These are phyloP conservation scores for Fusarium gaditjirri DNA, from an alignment of 2,329 filamentous ascomycete species.

Conservation along the genomic window DNA sequence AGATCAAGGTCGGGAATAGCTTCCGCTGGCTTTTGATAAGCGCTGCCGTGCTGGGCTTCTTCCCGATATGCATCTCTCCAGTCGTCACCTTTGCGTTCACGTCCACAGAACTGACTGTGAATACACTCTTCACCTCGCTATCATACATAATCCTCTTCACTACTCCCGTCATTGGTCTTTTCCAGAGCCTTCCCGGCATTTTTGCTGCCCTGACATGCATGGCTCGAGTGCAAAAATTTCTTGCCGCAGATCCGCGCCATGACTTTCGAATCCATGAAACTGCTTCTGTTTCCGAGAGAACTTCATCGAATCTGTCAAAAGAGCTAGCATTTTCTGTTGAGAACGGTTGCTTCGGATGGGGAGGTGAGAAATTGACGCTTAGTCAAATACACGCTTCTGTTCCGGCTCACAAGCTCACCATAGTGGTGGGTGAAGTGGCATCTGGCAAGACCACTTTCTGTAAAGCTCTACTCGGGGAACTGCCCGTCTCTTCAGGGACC, in stretches of 20 bases:
- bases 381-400: slow-evolving; percentile 30
- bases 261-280: slow-evolving; percentile 34
- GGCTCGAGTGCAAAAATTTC: slow-evolving; percentile 51
- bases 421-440: slow-evolving; percentile 53
- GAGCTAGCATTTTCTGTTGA: slow-evolving; percentile 26
- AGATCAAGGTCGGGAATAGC: slow-evolving; percentile 44
- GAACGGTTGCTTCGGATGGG: slow-evolving; percentile 43
- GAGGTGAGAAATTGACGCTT: slow-evolving; percentile 37
- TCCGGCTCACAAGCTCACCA: slow-evolving; percentile 42
- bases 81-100: slow-evolving; percentile 49
- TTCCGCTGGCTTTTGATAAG: slow-evolving; percentile 44
- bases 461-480: slow-evolving; percentile 50
- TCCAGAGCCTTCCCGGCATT: slow-evolving; percentile 48
- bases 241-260: slow-evolving; percentile 45
- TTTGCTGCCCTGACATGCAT: slow-evolving; percentile 49
- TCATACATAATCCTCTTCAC: slow-evolving; percentile 51
- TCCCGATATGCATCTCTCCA: slow-evolving; percentile 51
- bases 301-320: rapidly evolving
- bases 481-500: slow-evolving; percentile 36
- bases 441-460: slow-evolving; percentile 53
- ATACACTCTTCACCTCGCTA: slow-evolving; percentile 49
- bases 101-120: slow-evolving; percentile 37
- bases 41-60: slow-evolving; percentile 44
- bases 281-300: slow-evolving; percentile 7
- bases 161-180: slow-evolving; percentile 45